Percentiles rank a stretch among this genome's conserved stretches.
phyloP scores from a whole-genome alignment of 2,329 filamentous ascomycete genomes.

The Onygenales sp. region DNA sequence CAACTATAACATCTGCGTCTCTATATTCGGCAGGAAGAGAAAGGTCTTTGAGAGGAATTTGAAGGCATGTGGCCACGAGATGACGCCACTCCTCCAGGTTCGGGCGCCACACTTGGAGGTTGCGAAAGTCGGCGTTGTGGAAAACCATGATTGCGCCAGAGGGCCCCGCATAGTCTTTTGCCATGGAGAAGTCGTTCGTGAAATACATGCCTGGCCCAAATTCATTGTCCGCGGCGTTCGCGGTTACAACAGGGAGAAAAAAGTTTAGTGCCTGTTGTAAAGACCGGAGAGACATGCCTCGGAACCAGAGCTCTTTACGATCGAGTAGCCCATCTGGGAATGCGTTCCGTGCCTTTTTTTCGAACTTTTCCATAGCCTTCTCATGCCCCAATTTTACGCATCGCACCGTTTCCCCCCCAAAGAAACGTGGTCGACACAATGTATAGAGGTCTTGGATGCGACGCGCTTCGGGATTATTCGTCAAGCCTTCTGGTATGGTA shows the following conservation, averaged over 20 bases:
- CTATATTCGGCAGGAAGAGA: background rate
- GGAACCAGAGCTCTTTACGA: background rate
- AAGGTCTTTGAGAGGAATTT: background rate
- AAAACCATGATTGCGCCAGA: conserved; percentile 6
- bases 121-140: background rate
- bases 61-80: background rate
- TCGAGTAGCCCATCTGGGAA: background rate
- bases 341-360: background rate
- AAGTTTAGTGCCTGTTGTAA: background rate
- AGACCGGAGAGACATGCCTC: background rate
- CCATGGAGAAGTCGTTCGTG: background rate
- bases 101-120: conserved; percentile 2
- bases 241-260: background rate
- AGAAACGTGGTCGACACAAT: too few species aligned
- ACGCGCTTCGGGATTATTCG: background rate
- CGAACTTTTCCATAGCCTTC: background rate
- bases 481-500: background rate
- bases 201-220: conserved; percentile 6
- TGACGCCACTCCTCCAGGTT: conserved; percentile 12
- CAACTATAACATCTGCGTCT: background rate
- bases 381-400: background rate
- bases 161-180: background rate
- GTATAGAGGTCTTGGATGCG: background rate
- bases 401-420: background rate
- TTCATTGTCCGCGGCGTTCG: conserved; percentile 1